phyloP scores from a whole-genome alignment of 2,329 filamentous ascomycete species.

The Cladosporium phlei region DNA sequence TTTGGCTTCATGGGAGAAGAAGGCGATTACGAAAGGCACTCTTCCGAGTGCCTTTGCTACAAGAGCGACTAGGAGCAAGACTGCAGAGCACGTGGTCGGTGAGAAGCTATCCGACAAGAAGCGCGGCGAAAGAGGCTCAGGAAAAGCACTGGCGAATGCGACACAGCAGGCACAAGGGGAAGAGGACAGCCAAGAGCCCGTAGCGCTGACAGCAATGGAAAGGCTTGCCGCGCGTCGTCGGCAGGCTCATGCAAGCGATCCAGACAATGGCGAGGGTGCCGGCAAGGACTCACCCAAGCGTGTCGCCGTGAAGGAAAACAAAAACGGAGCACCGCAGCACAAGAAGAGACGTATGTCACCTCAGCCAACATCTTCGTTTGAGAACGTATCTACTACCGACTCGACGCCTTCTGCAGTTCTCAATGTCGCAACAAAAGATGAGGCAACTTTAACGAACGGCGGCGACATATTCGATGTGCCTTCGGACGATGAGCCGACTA shows the following conservation, averaged over 20 bases:
- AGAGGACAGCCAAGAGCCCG: neutral
- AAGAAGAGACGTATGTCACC: conserved; percentile 8
- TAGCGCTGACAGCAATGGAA: conserved; percentile 4
- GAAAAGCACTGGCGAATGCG: neutral
- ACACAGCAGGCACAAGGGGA: neutral
- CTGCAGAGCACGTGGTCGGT: neutral
- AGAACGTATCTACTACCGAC: neutral
- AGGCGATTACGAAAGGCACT: neutral
- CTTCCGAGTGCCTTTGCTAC: neutral
- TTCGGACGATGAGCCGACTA: conserved; percentile 14
- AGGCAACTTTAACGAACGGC: neutral
- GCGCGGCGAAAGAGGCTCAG: neutral
- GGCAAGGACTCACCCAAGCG: conserved; percentile 2
- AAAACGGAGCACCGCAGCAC: neutral
- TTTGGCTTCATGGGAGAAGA: conserved; percentile 9
- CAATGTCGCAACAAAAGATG: neutral
- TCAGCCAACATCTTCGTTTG: conserved; percentile 1
- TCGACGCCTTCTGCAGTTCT: neutral
- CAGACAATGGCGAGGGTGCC: neutral
- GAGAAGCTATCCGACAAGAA: neutral
- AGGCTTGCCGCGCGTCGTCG: conserved; percentile 5
- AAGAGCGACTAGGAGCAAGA: neutral
- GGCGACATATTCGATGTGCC: conserved; percentile 24
- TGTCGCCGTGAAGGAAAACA: neutral
- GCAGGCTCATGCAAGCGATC: neutral